Evolutionary conservation across 225 moss, liverwort and hornwort species (phyloP), one percentile per base, ranked within the genome.

Genomic region (Neckera pumila): DNA sequence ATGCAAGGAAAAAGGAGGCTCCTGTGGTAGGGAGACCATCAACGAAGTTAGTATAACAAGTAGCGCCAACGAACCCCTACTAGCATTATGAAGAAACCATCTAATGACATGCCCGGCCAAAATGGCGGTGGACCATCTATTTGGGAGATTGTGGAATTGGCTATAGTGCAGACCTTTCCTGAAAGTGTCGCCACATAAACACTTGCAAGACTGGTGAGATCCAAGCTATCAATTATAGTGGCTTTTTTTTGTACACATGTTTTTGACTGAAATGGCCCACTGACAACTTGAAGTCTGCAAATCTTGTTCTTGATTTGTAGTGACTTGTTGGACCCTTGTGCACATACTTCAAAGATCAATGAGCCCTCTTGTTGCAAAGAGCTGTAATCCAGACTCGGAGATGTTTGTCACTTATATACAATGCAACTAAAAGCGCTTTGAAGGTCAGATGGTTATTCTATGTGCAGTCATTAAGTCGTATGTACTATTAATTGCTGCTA

Each of bases 121-220:
- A 43, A 25, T 73, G 61, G 34, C 25, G 30, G 66, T 43, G 81
- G 38, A 36, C 81, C 87, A 64, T 77, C 70, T 76, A 84, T 76
- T 21, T 60, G 5, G 31, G 83, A 90, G 45, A 67, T 70, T 60
- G 45, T 45, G 43, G 70, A 90, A 70, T 38, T 58, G 25, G 17
- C 31, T 71, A 64, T 17, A 14, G 27, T 76, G 70, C 86, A 63
- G 30, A 65, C 49, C 38, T 23, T 56, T 49, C 40, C 34, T 57
- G 69, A 85, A 65, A 65, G 5, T 65, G 23, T 71, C 19, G 49
- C 43, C 43, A 43, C 40, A 25, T 31, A 69, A 23, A 25, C 42
- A n/a, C 42, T 87, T 81, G 76, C 81, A 54, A 84, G 54, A 85
- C 89, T 80, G 91, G 91, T 93, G 66, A 91, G 78, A 83, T 53